Evolutionary conservation across 345 rosid species (phyloP), one percentile per base, ranked within the genome.

Genomic region (Adansonia digitata): DNA sequence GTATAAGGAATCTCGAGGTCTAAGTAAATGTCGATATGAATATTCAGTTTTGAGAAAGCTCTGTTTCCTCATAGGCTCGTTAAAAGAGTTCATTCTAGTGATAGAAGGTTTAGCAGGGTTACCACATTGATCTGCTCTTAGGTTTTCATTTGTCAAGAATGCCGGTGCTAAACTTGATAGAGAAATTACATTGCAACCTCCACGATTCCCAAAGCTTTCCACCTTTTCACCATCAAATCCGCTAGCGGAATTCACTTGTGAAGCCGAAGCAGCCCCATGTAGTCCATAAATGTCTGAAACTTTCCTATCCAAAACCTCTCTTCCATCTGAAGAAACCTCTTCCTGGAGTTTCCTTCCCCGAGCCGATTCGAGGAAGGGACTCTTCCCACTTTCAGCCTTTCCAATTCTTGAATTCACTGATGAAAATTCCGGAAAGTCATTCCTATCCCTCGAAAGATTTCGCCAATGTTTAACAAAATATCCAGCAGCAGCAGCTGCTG

Each of bases 401-500:
- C 56, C 79, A 68, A 35, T 37, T 51, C 59, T 71, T 37, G 83
- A 78, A 74, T 75, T 69, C 42, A 59, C 84, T n/a, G 80, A 75
- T 78, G 82, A 79, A 11, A 74, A 74, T 78, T 72, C 82, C 18
- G 85, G 75, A 46, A 61, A 45, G 64, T 69, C 76, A 80, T 74
- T 76, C 73, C 72, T 76, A 69, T 60, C 80, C 75, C 77, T 84
- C 0, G 82, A 79, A 75, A 74, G 43, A 76, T 81, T 88, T 56
- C 84, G 78, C 86, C 86, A 80, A 74, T 86, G 80, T 77, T 87
- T 90, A 27, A 90, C 81, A 75, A 90, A 34, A 72, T 82, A 89
- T 70, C 93, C 96, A 24, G 92, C 92, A 31, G 93, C 94, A 48
- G 98, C 97, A 0, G 92, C 90, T 0, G 90, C 96, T 74, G 84